Base-by-base conservation (phyloP, 345 rosid genomes). In the Luvunga scandens region DNA sequence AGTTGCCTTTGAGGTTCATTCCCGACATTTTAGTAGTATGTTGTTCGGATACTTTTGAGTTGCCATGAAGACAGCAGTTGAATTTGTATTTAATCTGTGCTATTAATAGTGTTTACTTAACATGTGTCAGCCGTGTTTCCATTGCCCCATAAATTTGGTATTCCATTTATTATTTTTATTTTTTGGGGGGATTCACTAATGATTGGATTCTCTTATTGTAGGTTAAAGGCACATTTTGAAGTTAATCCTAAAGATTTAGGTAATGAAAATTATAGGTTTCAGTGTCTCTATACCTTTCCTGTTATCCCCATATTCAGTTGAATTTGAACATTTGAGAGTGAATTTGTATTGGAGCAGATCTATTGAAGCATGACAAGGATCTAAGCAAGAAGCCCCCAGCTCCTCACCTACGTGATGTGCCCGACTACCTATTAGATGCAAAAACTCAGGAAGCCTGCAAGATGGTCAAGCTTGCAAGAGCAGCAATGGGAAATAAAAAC, bases 151-250 rank as follows among this genome's bases (percentile, higher is more conserved):
- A 36, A 68, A 45, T 1, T 9, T 68, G 0, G 68, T 21, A 24
- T 70, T 8, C 27, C 34, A 45, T 24, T 5, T 10, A 71, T 55
- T 2, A 42, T 45, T 13, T 12, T 45, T 45, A 13, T 45, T 22
- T 31, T 16, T 10, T 8, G 10, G 42, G 12, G 33, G 33, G 7
- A 25, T 73, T 42, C 55, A 69, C 30, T 68, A 59, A 65, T 73
- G 69, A 45, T 19, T 30, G 69, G 53, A 62, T 22, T 86, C 9
- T 66, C 1, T 68, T 61, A 42, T 5, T 85, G 31, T 71, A 92
- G 99, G 92, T 90, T 95, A 88, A 92, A 91, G 87, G 88, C 93
- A 80, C 98, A 93, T 81, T 95, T 95, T 25, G 90, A 93, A 85
- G 92, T 87, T 42, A 93, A 95, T 86, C 98, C 94, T 63, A 88